A percentile compares a stretch with the other conserved stretches of the same genome.
Conservation (phyloP, 2,329 filamentous ascomycete genomes). For the Botryotinia calthae region DNA sequence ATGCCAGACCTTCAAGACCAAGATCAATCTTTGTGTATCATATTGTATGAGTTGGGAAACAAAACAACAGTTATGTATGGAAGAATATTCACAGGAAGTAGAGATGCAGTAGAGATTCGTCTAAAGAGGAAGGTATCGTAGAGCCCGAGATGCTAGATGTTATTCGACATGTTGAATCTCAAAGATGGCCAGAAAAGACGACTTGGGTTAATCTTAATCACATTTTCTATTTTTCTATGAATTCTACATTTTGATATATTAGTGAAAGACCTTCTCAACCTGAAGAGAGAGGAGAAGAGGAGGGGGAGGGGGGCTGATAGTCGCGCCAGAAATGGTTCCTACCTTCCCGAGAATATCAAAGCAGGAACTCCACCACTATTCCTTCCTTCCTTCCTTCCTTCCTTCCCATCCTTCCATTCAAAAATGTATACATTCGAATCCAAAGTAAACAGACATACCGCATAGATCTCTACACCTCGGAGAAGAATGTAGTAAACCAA, state of each 20-base stretch:
- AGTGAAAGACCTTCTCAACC: background rate
- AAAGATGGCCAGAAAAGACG: background rate
- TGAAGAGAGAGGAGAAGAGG: background rate
- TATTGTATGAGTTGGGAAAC: rapidly evolving
- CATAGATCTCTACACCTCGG: background rate
- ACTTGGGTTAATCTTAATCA: too few species aligned
- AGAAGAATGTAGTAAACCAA: background rate
- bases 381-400: background rate
- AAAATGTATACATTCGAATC: background rate
- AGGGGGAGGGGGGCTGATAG: background rate
- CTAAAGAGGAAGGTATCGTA: background rate
- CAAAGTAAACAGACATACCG: background rate
- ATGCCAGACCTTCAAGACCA: background rate
- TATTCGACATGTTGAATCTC: too few species aligned
- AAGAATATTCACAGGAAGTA: background rate
- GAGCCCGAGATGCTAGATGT: background rate
- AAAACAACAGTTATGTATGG: background rate
- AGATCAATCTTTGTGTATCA: background rate
- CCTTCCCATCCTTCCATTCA: too few species aligned
- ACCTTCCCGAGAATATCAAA: too few species aligned
- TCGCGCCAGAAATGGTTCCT: too few species aligned
- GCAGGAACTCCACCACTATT: too few species aligned
- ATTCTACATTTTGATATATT: background rate
- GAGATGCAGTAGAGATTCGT: too few species aligned
- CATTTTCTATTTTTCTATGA: too few species aligned